Percentiles rank a stretch among this genome's conserved stretches.
phyloP scores from a whole-genome alignment of 768 basidiomycete genomes.

The Termitomyces sp. region DNA sequence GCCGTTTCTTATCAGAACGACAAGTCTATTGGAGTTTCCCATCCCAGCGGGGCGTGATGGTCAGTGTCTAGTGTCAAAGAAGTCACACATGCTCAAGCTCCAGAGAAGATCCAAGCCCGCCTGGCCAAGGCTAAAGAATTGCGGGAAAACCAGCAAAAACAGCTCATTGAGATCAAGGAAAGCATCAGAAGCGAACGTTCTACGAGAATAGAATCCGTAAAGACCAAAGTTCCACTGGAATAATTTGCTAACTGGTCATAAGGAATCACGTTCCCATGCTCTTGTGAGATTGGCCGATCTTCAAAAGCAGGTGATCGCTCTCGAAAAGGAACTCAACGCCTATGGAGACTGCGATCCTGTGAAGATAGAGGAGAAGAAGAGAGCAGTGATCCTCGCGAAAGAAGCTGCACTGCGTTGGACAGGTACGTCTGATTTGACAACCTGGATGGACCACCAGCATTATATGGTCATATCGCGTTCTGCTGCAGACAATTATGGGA shows the following conservation, averaged over 20 bases:
- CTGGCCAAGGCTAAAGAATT: slow-evolving; percentile 45
- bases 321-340: slow-evolving; percentile 65
- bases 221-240: slow-evolving; percentile 12
- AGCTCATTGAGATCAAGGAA: slow-evolving; percentile 43
- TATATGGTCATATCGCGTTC: background rate
- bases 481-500: slow-evolving; percentile 60
- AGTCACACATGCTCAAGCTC: background rate
- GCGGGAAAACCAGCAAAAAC: slow-evolving; percentile 33
- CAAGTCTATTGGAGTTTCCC: slow-evolving; percentile 96
- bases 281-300: slow-evolving; percentile 45
- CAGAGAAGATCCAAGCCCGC: slow-evolving; percentile 51
- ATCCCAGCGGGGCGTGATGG: slow-evolving; percentile 77
- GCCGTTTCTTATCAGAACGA: slow-evolving; percentile 4
- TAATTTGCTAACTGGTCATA: slow-evolving; percentile 5
- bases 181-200: slow-evolving; percentile 46
- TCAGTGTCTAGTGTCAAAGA: slow-evolving; percentile 20
- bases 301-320: slow-evolving; percentile 40
- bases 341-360: slow-evolving; percentile 85
- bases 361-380: slow-evolving; percentile 70
- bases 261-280: slow-evolving; percentile 54
- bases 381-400: slow-evolving; percentile 70
- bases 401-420: slow-evolving; percentile 88
- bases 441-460: background rate
- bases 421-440: slow-evolving; percentile 43
- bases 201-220: slow-evolving; percentile 54